Conservation (phyloP, 805 yeast genomes). For the Schizosaccharomyces cryophilus region DNA sequence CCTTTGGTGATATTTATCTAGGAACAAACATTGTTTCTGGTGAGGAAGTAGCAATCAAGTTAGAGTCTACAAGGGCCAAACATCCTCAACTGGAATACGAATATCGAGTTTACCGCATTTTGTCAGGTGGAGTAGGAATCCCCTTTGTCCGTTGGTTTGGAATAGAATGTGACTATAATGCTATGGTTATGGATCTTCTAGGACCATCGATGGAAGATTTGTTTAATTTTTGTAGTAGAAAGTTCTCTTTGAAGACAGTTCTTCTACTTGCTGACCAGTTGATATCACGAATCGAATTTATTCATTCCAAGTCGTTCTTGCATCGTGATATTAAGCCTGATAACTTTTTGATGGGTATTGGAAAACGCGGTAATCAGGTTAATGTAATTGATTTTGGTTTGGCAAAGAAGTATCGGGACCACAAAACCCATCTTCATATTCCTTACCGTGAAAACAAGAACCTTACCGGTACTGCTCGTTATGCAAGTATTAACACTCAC, state of each 20-base stretch:
- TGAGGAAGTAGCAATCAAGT: conserved; percentile 90
- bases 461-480: conserved; percentile 91
- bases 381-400: conserved; percentile 85
- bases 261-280: conserved; percentile 81
- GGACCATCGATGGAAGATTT: conserved; percentile 91
- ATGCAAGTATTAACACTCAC: conserved; percentile 86
- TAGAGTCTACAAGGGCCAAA: conserved; percentile 70
- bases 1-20: conserved; percentile 80
- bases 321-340: conserved; percentile 71
- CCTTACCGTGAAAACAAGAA: conserved; percentile 92
- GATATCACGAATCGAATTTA: conserved; percentile 75
- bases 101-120: conserved; percentile 80
- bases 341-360: conserved; percentile 69
- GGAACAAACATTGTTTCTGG: conserved; percentile 86
- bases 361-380: conserved; percentile 82
- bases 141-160: conserved; percentile 96
- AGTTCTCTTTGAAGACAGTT: conserved; percentile 81
- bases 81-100: conserved; percentile 95
- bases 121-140: conserved; percentile 90
- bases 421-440: conserved; percentile 78
- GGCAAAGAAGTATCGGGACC: conserved; percentile 84
- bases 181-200: conserved; percentile 83
- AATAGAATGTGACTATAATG: conserved; percentile 85
- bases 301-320: conserved; percentile 81
- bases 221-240: conserved; percentile 85